A percentile compares a stretch with the other conserved stretches of the same genome.
Evolutionary conservation across 257 asterid species (phyloP).

Genomic region (Gentiana dahurica): DNA sequence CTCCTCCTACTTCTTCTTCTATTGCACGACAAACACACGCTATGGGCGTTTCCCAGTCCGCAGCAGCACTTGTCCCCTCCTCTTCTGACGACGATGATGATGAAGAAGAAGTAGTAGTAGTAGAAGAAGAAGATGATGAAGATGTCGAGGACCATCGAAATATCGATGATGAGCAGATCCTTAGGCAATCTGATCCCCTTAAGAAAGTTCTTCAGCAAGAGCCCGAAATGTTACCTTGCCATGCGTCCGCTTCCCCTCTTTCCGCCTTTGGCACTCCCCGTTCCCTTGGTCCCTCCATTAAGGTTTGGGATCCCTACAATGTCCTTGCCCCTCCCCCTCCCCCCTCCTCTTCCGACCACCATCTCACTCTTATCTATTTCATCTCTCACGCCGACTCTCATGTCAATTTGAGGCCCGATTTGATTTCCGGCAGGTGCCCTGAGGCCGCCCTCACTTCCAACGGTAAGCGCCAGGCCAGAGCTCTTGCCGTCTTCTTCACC

Average conservation of each 20-base stretch:
- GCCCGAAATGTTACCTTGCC: conserved; percentile 96
- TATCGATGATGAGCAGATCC: conserved; percentile 10
- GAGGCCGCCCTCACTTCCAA: conserved; percentile 84
- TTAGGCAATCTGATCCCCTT: conserved; percentile 20
- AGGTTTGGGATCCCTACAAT: conserved; percentile 96
- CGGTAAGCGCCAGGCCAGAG: conserved; percentile 96
- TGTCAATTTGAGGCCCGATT: conserved; percentile 88
- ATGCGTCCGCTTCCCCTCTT: conserved; percentile 94
- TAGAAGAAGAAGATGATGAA: conserved; percentile 23
- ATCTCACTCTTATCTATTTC: conserved; percentile 60
- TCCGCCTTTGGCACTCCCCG: conserved; percentile 79
- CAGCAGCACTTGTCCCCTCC: conserved; percentile 28
- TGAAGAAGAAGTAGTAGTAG: conserved; percentile 35
- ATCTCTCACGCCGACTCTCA: conserved; percentile 90
- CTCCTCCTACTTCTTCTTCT: too few species aligned
- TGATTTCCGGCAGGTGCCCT: conserved; percentile 80
- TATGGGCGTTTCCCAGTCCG: conserved; percentile 83
- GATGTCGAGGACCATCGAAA: conserved; percentile 25
- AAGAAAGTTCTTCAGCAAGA: conserved; percentile 86
- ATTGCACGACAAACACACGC: not conserved
- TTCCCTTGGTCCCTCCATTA: conserved; percentile 61
- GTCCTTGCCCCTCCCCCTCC: conserved; percentile 76
- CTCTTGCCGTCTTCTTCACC: conserved; percentile 75
- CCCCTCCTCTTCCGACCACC: conserved; percentile 24
- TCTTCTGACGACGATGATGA: conserved; percentile 36